Base-by-base conservation (phyloP, 1,284 basidiomycete genomes). In the Tylopilus sp. region DNA sequence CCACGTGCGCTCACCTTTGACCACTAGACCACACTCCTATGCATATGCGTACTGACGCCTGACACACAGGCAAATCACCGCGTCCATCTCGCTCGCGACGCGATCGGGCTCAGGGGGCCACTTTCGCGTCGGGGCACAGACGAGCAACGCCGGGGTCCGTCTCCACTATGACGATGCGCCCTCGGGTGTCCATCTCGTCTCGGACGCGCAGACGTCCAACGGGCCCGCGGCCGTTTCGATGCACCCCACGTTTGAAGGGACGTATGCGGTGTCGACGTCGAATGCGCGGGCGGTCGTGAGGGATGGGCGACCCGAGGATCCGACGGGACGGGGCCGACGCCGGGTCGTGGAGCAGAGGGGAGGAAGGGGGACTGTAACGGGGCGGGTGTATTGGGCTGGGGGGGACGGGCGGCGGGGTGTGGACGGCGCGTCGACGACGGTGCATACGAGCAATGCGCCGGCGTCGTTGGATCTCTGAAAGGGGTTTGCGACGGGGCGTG, bases 161-260 rank as follows among this genome's bases (percentile, higher is more conserved):
- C 52, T 80, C 15, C 57, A 50, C n/a, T 72, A 80, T 45, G 59
- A 68, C 1, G 64, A 69, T 1, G 62, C 70, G 0, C 72, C 78
- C 0, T 17, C 65, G 2, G 57, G 63, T 15, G 63, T 72, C 0
- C 57, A 47, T 8, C 69, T 80, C 20, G 52, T 43, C 2, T 63
- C 77, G 13, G 54, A 62, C 1, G 75, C 59, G 15, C 58, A 55
- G 17, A 76, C 76, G 2, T 64, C 72, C 5, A 81, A 82, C 42
- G 54, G 64, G 0, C 58, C 60, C 0, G 74, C 71, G 11, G 50
- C 37, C 4, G 70, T 80, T 14, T 60, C 52, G 22, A 61, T 82
- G 44, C 71, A 75, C 25, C 64, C 72, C 2, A 61, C 74, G 1
- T 82, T 67, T 45, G 75, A 81, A 54, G 79, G 80, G 5, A 59